phyloP scores from a whole-genome alignment of 2,329 filamentous ascomycete genomes.

The Elsinoe perseae region DNA sequence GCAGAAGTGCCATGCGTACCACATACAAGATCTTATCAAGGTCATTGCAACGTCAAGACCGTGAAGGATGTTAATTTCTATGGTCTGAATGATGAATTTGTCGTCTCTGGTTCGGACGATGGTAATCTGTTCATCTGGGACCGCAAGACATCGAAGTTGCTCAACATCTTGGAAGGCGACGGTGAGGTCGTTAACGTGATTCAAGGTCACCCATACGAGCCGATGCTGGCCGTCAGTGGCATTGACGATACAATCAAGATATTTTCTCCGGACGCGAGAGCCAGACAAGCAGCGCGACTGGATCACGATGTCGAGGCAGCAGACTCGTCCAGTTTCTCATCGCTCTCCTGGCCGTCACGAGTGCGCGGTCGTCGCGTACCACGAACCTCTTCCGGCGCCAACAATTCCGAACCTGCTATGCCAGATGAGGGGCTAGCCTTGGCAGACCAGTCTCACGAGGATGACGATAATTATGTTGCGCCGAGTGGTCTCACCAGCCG shows the following conservation, averaged over 20 bases:
- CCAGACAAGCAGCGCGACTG: constrained; percentile 49
- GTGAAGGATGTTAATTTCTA: constrained; percentile 65
- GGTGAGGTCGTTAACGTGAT: constrained; percentile 64
- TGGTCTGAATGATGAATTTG: constrained; percentile 59
- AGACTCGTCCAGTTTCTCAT: constrained; percentile 38
- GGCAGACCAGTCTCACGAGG: constrained; percentile 20
- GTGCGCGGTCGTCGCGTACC: constrained; percentile 16
- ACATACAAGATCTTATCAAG: constrained; percentile 51
- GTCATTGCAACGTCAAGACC: constrained; percentile 60
- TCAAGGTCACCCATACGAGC: constrained; percentile 61
- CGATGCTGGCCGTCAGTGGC: constrained; percentile 57
- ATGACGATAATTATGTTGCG: constrained; percentile 34
- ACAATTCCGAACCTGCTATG: constrained; percentile 25
- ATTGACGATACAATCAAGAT: constrained; percentile 64
- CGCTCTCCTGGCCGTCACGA: constrained; percentile 27
- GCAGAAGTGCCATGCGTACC: constrained; percentile 47
- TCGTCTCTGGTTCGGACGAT: constrained; percentile 59
- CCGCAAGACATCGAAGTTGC: constrained; percentile 50
- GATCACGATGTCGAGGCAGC: constrained; percentile 51
- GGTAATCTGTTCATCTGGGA: constrained; percentile 65
- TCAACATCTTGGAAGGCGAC: constrained; percentile 60
- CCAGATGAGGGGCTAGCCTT: neutral
- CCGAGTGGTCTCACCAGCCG: constrained; percentile 46
- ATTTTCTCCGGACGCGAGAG: constrained; percentile 53
- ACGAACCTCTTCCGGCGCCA: neutral